Evolutionary conservation across 176 grass and related monocot species (phyloP).

Genomic region (Rhynchospora tenuis): DNA sequence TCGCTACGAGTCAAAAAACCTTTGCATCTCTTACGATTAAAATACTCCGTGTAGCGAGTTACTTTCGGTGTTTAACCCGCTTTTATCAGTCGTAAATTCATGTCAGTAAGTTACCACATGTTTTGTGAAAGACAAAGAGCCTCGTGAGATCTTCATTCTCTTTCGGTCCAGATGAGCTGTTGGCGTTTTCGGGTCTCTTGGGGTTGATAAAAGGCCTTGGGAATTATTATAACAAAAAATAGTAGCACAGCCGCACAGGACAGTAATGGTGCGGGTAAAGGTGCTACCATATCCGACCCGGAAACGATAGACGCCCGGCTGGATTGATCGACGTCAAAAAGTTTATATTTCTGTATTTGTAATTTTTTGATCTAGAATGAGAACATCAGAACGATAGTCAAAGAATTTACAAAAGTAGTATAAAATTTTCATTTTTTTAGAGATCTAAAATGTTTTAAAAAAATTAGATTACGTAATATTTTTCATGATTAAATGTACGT

Average conservation of each 20-base stretch:
- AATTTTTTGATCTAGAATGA: too few relatives aligned
- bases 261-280: not conserved
- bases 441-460: too few relatives aligned
- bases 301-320: not conserved
- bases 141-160: not conserved
- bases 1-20: not conserved
- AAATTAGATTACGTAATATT: too few relatives aligned
- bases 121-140: not conserved
- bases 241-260: not conserved
- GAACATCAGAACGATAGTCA: too few relatives aligned
- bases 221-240: not conserved
- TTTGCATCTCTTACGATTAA: not conserved
- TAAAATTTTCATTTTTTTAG: too few relatives aligned
- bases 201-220: slow-evolving; percentile 1
- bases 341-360: too few relatives aligned
- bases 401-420: too few relatives aligned
- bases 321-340: not conserved
- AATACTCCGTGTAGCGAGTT: not conserved
- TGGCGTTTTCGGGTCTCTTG: slow-evolving; percentile 9
- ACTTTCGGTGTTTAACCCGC: not conserved
- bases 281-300: not conserved
- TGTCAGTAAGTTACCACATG: not conserved
- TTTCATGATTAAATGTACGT: too few relatives aligned
- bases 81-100: not conserved
- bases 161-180: slow-evolving; percentile 23